These are phyloP conservation scores for Didymella pomorum DNA, from an alignment of 2,329 filamentous ascomycete species.

Conservation along the genomic window DNA sequence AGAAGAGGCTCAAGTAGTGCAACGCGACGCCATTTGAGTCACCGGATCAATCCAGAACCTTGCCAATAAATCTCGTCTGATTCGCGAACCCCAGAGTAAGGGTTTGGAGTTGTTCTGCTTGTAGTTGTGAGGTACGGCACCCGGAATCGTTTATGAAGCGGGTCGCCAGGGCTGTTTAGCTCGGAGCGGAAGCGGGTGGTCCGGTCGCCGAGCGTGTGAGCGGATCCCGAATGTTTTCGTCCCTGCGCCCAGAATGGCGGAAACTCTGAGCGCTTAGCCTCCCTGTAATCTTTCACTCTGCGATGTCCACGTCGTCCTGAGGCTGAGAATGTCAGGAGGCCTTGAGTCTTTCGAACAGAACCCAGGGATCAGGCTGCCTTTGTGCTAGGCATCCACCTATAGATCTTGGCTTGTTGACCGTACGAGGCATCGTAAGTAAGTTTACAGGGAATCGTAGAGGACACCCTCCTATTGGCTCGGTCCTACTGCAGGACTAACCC, in stretches of 20 bases:
- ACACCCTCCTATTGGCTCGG: conserved; percentile 9
- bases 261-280: conserved; percentile 19
- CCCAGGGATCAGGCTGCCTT: neutral
- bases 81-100: neutral
- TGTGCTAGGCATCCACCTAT: neutral
- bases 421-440: neutral
- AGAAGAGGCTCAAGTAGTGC: neutral
- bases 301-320: conserved; percentile 23
- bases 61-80: neutral
- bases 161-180: conserved; percentile 9
- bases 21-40: neutral
- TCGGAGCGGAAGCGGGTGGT: conserved; percentile 30
- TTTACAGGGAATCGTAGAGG: neutral
- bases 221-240: conserved; percentile 31
- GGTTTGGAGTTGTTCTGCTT: neutral
- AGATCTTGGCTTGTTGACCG: neutral
- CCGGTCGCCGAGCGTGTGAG: conserved; percentile 30
- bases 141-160: conserved; percentile 15
- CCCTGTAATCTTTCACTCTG: conserved; percentile 9
- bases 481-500: conserved; percentile 6
- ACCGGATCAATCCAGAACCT: neutral
- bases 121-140: conserved; percentile 10
- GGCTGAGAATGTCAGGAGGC: conserved; percentile 22
- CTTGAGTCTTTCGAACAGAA: neutral
- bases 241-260: conserved; percentile 20